Conservation (phyloP, 1,284 basidiomycete genomes). For the Apiotrichum laibachii region DNA sequence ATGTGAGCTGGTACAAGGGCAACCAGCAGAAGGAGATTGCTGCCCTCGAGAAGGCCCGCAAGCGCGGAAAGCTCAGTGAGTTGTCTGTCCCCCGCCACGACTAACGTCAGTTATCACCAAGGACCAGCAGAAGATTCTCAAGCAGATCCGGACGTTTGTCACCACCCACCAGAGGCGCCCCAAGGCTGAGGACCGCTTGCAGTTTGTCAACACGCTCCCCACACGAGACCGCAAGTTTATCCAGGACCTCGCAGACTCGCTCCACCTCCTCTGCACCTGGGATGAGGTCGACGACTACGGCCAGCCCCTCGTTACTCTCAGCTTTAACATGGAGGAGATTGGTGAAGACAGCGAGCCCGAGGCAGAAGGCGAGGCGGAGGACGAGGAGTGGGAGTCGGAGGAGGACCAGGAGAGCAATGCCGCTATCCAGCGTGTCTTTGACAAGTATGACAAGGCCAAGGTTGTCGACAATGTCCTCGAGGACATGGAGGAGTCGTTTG, state of each 20-base stretch:
- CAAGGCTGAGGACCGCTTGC: conserved; percentile 55
- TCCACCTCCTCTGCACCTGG: conserved; percentile 75
- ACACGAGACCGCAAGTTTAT: conserved; percentile 77
- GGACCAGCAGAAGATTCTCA: conserved; percentile 71
- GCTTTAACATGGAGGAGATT: conserved; percentile 58
- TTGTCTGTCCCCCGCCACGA: neutral
- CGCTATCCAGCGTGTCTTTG: conserved; percentile 78
- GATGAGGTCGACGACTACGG: conserved; percentile 86
- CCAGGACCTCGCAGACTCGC: conserved; percentile 65
- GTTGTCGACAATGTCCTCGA: conserved; percentile 64
- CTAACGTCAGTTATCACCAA: conserved; percentile 62
- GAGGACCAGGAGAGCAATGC: conserved; percentile 60
- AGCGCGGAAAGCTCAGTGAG: conserved; percentile 47
- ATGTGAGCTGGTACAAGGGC: conserved; percentile 84
- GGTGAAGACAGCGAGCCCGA: conserved; percentile 25
- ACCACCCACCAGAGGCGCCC: conserved; percentile 56
- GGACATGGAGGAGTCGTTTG: conserved; percentile 73
- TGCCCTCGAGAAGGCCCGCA: conserved; percentile 51
- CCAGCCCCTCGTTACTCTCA: conserved; percentile 54
- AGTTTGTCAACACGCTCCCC: conserved; percentile 72
- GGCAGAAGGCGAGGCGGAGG: conserved; percentile 29
- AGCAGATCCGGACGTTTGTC: conserved; percentile 72
- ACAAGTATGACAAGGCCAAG: conserved; percentile 82
- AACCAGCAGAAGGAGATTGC: conserved; percentile 73
- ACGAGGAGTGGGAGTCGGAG: conserved; percentile 46